Conservation (phyloP, 2,329 filamentous ascomycete genomes). For the Xylariales sp. region DNA sequence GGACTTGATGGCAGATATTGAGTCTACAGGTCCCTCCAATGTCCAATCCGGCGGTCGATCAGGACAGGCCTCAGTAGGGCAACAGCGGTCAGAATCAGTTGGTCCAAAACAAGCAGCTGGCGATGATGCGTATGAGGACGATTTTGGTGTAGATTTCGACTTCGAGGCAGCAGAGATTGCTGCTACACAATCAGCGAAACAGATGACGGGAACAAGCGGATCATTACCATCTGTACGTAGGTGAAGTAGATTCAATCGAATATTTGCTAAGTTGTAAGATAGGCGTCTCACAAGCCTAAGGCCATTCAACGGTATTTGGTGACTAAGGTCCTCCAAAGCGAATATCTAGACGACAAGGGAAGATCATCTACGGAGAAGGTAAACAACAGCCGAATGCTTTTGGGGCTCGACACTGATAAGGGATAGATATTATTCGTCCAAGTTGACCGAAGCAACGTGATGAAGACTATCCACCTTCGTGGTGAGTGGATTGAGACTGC, state of each 20-base stretch:
- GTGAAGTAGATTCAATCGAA: slow-evolving; percentile 21
- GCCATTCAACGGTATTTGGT: slow-evolving; percentile 85
- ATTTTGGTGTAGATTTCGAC: slow-evolving; percentile 69
- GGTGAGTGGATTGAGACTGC: slow-evolving; percentile 84
- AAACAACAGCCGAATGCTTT: too few species aligned
- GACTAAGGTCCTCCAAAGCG: slow-evolving; percentile 64
- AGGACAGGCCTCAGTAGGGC: neutral
- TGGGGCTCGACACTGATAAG: too few species aligned
- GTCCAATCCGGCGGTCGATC: slow-evolving; percentile 9
- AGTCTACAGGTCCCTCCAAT: slow-evolving; percentile 21
- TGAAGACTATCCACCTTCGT: slow-evolving; percentile 69
- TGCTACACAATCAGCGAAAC: slow-evolving; percentile 60
- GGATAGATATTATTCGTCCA: slow-evolving; percentile 80
- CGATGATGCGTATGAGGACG: slow-evolving; percentile 59
- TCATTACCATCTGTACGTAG: slow-evolving; percentile 50
- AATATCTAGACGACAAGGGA: slow-evolving; percentile 62
- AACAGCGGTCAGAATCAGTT: slow-evolving; percentile 12
- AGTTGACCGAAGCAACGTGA: slow-evolving; percentile 64
- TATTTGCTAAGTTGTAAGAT: slow-evolving; percentile 54
- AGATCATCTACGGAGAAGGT: slow-evolving; percentile 68
- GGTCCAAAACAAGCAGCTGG: slow-evolving; percentile 27
- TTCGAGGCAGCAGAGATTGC: slow-evolving; percentile 71
- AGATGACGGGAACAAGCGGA: slow-evolving; percentile 16
- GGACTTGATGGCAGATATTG: slow-evolving; percentile 32
- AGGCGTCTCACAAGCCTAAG: slow-evolving; percentile 63